These are phyloP conservation scores for Hemisphaericaspora subhashii DNA, from an alignment of 1,139 yeast genomes.

Conservation along the genomic window DNA sequence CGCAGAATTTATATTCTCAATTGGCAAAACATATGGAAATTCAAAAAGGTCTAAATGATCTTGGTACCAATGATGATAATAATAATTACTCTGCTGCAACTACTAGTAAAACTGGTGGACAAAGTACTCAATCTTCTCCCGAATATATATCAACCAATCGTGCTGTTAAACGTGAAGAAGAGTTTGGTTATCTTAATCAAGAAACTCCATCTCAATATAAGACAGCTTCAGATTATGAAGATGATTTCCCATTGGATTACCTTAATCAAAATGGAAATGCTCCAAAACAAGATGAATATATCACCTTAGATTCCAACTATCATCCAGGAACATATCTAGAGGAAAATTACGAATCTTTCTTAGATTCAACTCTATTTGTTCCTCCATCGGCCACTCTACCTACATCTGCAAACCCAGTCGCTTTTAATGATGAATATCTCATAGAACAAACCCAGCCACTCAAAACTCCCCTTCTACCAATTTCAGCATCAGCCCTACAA, in stretches of 20 bases:
- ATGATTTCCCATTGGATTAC: slow-evolving; percentile 71
- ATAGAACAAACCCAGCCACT: slow-evolving; percentile 51
- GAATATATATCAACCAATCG: slow-evolving; percentile 18
- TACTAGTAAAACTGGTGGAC: too few species aligned
- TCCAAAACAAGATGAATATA: slow-evolving; percentile 28
- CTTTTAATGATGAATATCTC: slow-evolving; percentile 42
- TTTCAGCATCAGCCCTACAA: slow-evolving; percentile 15
- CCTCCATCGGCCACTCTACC: slow-evolving; percentile 16
- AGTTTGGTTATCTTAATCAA: slow-evolving; percentile 22
- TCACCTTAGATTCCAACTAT: slow-evolving; percentile 33
- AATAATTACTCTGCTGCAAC: slow-evolving; percentile 5
- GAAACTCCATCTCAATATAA: slow-evolving; percentile 29
- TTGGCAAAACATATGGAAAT: slow-evolving; percentile 45
- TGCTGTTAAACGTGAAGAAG: slow-evolving; percentile 13
- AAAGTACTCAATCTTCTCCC: slow-evolving; percentile 17
- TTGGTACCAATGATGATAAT: background rate
- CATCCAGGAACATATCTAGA: slow-evolving; percentile 27
- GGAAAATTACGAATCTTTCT: slow-evolving; percentile 28
- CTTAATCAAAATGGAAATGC: slow-evolving; percentile 27
- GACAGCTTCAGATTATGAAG: slow-evolving; percentile 38
- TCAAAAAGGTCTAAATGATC: slow-evolving; percentile 20
- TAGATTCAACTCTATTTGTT: slow-evolving; percentile 29
- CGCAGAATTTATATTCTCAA: slow-evolving; percentile 48
- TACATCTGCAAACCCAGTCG: slow-evolving; percentile 31
- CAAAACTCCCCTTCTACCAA: slow-evolving; percentile 24